Evolutionary conservation across 1,284 basidiomycete genomes (phyloP), one percentile per base, ranked within the genome.

Genomic region (Hortiboletus rubellus): DNA sequence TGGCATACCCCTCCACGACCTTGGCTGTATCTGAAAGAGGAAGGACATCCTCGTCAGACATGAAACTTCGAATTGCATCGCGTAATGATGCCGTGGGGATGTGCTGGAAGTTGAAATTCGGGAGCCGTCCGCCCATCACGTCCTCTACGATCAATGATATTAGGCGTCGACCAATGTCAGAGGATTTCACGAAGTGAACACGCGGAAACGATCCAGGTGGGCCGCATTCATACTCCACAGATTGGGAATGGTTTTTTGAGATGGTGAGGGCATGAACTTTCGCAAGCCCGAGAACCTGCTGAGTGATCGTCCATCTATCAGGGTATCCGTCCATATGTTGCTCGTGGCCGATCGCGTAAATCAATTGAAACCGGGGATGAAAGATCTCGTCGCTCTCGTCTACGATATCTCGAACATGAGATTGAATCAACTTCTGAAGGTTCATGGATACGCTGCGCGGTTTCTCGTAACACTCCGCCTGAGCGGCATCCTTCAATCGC

Each of bases 241-340:
- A 30, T 5, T 27, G 4, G 67, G 60, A 36, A 18, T n/a, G 10
- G 10, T 49, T 24, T 12, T 36, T 49, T 22, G 54, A 43, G 11
- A 65, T 43, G 22, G 31, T 27, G 10, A 11, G 9, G 1, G 61
- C 55, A 37, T 62, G 59, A 1, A 44, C 36, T 14, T 53, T 62
- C 0, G 66, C 60, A 0, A 71, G 58, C 3, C 49, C 22, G 5
- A 82, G 64, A 2, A 81, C 45, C 11, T 78, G 66, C 48, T 82
- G 77, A 5, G 68, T 70, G 1, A 67, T 75, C 0, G 52, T 64
- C 82, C 82, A 83, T 40, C 82, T 74, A 52, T 78, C 66, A 2
- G 79, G 78, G 22, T 27, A 51, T 24, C 50, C 50, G 3, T 51
- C 50, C 18, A 51, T 7, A n/a, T 27, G 33, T 30, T 51, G 18